Evolutionary conservation across 1,284 basidiomycete species (phyloP).

Genomic region (Ceratobasidium sp.): DNA sequence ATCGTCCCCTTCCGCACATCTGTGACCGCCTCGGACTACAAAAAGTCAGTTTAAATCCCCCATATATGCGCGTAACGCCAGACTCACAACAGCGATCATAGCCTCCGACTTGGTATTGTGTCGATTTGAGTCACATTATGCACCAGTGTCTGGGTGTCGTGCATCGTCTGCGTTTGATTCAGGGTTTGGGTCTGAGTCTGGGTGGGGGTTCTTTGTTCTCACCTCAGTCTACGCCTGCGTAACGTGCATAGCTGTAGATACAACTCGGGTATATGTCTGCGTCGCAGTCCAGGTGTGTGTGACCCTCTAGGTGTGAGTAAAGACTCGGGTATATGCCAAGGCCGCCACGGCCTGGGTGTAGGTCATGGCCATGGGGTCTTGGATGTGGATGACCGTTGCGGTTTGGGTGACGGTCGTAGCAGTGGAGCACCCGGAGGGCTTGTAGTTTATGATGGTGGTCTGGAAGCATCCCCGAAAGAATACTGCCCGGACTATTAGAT

Average conservation of each 20-base stretch:
- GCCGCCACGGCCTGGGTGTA: conserved; percentile 1
- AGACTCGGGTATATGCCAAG: conserved; percentile 8
- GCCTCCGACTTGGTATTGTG: conserved; percentile 37
- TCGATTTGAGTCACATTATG: conserved; percentile 31
- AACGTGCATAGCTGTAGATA: conserved; percentile 14
- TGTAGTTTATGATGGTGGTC: conserved; percentile 49
- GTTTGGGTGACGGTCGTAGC: conserved; percentile 37
- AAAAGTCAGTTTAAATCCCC: neutral
- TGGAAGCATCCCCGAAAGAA: conserved; percentile 49
- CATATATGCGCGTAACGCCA: neutral
- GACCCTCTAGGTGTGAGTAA: conserved; percentile 12
- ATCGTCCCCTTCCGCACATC: conserved; percentile 36
- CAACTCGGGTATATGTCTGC: conserved; percentile 13
- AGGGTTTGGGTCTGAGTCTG: conserved; percentile 14
- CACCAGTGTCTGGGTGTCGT: conserved; percentile 2
- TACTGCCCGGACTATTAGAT: conserved; percentile 22
- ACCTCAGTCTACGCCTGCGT: neutral
- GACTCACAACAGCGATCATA: conserved; percentile 24
- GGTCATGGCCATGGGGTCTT: conserved; percentile 21
- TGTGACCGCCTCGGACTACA: conserved; percentile 13
- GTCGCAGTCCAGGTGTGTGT: conserved; percentile 13
- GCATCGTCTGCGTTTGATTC: conserved; percentile 36
- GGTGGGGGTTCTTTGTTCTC: conserved; percentile 6
- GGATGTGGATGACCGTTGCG: conserved; percentile 19
- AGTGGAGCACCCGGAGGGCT: conserved; percentile 2